These are phyloP conservation scores for Mangifera indica DNA, from an alignment of 345 rosid species.

Conservation along the genomic window DNA sequence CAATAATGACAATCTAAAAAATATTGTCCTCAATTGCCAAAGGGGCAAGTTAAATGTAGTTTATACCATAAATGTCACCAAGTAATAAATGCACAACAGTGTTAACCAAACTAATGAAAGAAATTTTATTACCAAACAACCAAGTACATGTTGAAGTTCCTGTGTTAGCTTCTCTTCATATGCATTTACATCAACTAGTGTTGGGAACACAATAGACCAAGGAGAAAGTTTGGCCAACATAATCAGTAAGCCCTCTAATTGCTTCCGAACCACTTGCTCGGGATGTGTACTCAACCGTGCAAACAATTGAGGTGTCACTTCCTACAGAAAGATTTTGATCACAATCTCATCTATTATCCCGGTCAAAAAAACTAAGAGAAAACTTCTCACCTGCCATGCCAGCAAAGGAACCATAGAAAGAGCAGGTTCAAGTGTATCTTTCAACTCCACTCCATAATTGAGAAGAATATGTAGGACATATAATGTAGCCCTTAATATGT, in stretches of 20 bases:
- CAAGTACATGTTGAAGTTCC: constrained; percentile 77
- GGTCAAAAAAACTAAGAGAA: constrained; percentile 13
- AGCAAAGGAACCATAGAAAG: constrained; percentile 75
- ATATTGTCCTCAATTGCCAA: constrained; percentile 3
- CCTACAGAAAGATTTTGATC: constrained; percentile 43
- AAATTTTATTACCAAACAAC: constrained; percentile 64
- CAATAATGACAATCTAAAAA: constrained; percentile 5
- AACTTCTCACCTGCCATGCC: constrained; percentile 81
- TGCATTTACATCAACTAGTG: constrained; percentile 80
- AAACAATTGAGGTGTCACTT: constrained; percentile 83
- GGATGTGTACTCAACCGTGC: constrained; percentile 93
- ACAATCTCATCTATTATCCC: constrained; percentile 1
- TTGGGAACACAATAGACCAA: constrained; percentile 84
- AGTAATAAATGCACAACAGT: constrained; percentile 4
- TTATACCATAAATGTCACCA: not conserved
- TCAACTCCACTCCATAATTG: constrained; percentile 79
- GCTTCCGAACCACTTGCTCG: constrained; percentile 73
- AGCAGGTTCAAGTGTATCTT: constrained; percentile 68
- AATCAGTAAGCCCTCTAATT: constrained; percentile 72
- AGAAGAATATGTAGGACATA: constrained; percentile 77
- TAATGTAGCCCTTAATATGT: constrained; percentile 72
- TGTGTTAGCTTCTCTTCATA: constrained; percentile 64
- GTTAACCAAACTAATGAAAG: constrained; percentile 5
- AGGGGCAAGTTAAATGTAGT: constrained; percentile 6
- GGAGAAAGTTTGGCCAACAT: constrained; percentile 83